phyloP scores from a whole-genome alignment of 441 rosid genomes.

The Eutrema salsugineum region DNA sequence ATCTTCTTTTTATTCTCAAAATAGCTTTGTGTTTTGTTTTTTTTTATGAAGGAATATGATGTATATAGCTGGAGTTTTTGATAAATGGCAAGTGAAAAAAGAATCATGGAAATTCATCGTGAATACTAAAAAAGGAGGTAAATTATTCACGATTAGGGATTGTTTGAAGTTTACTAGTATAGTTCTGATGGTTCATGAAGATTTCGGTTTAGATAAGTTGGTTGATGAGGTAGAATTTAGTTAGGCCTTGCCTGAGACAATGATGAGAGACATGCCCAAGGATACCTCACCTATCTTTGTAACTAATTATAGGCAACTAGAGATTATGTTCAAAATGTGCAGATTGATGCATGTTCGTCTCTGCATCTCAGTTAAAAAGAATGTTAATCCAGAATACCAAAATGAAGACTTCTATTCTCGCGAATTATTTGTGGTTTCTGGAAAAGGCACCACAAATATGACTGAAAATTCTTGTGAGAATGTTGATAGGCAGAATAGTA shows the following conservation, averaged over 20 bases:
- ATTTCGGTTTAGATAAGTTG: background rate
- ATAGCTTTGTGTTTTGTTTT: background rate
- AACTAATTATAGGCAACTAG: too few species aligned
- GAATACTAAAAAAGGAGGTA: background rate
- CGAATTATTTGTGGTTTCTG: background rate
- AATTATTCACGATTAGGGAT: background rate
- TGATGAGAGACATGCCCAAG: background rate
- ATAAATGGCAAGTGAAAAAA: background rate
- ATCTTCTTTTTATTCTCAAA: too few species aligned
- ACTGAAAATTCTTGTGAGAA: background rate
- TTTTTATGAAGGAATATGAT: background rate
- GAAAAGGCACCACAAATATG: background rate
- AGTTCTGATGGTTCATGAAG: background rate
- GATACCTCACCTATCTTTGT: too few species aligned
- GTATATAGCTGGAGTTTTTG: background rate
- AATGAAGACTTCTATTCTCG: too few species aligned
- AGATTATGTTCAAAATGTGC: too few species aligned
- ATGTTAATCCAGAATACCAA: too few species aligned
- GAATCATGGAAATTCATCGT: background rate
- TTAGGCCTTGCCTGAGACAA: background rate
- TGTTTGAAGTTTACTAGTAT: background rate
- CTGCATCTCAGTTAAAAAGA: too few species aligned
- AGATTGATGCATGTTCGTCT: too few species aligned
- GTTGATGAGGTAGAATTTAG: too few species aligned
- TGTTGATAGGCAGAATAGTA: background rate